A percentile compares a stretch with the other conserved stretches of the same genome.
These are phyloP conservation scores for Amylostereum chailletii DNA, from an alignment of 1,284 basidiomycete species.

Conservation along the genomic window DNA sequence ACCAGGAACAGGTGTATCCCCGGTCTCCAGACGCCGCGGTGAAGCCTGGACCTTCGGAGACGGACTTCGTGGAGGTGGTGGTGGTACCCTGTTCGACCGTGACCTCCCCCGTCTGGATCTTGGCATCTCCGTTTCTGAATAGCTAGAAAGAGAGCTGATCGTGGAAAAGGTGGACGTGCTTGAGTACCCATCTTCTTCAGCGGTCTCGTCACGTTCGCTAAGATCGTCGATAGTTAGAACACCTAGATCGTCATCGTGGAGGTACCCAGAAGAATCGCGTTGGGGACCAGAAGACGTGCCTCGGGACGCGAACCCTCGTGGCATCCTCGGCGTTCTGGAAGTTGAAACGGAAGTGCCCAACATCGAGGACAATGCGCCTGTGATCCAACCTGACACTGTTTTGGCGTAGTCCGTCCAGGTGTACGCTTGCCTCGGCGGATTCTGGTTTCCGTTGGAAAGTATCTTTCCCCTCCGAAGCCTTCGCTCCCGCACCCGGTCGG, in stretches of 20 bases:
- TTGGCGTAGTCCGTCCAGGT: background rate
- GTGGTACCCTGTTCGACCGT: background rate
- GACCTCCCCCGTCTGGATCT: background rate
- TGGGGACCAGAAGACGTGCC: too few species aligned
- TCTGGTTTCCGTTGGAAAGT: background rate
- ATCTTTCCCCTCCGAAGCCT: background rate
- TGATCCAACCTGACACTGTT: background rate
- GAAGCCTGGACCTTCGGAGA: slow-evolving; percentile 19
- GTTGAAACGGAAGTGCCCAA: background rate
- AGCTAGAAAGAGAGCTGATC: slow-evolving; percentile 34
- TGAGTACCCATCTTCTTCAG: slow-evolving; percentile 17
- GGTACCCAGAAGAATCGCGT: too few species aligned
- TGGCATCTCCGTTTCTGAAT: slow-evolving; percentile 3
- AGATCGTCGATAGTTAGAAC: background rate
- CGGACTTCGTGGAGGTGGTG: slow-evolving; percentile 14
- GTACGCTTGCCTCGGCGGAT: background rate
- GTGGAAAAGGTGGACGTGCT: slow-evolving; percentile 34
- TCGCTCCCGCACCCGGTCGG: background rate
- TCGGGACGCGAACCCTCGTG: background rate
- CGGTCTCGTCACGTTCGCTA: background rate
- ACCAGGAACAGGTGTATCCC: background rate
- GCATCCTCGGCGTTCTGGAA: background rate
- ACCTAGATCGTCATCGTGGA: too few species aligned
- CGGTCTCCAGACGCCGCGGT: background rate
- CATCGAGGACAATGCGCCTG: background rate